Evolutionary conservation across 306 rosid species (phyloP).

Genomic region (Cucumis sativus): DNA sequence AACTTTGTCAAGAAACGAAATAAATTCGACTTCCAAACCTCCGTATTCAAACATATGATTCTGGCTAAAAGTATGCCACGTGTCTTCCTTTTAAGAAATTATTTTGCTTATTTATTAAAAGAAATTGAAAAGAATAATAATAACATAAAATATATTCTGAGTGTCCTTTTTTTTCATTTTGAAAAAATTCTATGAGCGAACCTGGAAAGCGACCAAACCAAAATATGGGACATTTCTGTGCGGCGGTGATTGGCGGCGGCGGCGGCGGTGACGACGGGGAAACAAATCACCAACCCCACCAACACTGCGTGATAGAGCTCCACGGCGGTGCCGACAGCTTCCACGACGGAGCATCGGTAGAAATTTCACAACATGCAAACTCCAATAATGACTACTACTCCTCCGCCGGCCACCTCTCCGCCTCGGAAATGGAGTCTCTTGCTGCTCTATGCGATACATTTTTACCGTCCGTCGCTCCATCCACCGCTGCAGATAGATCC

Average conservation of each 20-base stretch:
- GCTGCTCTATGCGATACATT: constrained; percentile 49
- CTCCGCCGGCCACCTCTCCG: constrained; percentile 17
- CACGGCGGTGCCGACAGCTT: background rate
- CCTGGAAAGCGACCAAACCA: background rate
- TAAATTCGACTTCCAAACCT: no score
- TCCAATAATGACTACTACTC: constrained; percentile 2
- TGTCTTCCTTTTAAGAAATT: background rate
- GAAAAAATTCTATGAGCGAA: background rate
- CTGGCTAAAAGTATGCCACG: background rate
- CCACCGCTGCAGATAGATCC: background rate
- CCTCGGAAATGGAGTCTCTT: constrained; percentile 41
- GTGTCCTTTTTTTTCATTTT: background rate
- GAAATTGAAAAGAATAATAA: background rate
- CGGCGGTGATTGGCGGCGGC: background rate
- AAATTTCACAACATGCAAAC: background rate
- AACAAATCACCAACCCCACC: background rate
- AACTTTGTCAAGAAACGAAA: no score
- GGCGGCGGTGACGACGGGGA: background rate
- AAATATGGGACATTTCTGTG: background rate
- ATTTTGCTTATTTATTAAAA: background rate
- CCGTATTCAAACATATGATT: background rate
- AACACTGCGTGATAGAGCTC: background rate
- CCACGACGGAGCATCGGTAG: background rate
- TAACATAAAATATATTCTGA: background rate
- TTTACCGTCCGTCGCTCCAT: constrained; percentile 36